Evolutionary conservation across 495 filamentous ascomycete species (phyloP), one percentile per base, ranked within the genome.

Genomic region (Penicillium angulare): DNA sequence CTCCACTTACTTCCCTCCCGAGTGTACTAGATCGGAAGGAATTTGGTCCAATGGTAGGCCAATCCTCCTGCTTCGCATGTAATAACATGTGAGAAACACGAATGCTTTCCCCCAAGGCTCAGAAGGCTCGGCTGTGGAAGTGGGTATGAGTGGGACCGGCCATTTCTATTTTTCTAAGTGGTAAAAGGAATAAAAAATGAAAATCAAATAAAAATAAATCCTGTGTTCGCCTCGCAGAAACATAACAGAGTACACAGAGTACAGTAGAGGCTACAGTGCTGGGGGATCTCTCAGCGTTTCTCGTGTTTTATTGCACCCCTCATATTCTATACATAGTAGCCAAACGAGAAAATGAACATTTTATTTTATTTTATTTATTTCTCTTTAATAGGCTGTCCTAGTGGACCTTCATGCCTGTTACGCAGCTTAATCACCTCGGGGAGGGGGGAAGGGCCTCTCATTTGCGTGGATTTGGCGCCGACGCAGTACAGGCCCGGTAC

Each of bases 401-500:
- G n/a, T n/a, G n/a, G 27, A 27, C 10, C 5, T 10, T 27, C 8
- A 31, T 31, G 8, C 5, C 10, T 31, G 8, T 31, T 12, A 31
- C 27, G 27, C 27, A 31, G 27, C 27, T 31, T 31, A 12, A 31
- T 31, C 27, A 31, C 27, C 13, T 31, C 27, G 27, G 27, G 27
- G 13, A 9, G 27, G 15, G 24, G 23, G 22, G 18, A 59, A 53
- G 50, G 52, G 53, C 60, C 56, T 71, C 57, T 73, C 57, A 71
- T 60, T 59, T 63, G 46, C 59, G 58, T 60, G 57, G 46, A 34
- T 64, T 73, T 71, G 63, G 59, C 69, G 69, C 69, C 66, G 60
- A 67, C 57, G 58, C 51, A 55, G 59, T 57, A 63, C n/a, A n/a
- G n/a, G n/a, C n/a, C n/a, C n/a, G n/a, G n/a, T n/a, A n/a, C n/a